phyloP scores from a whole-genome alignment of 495 filamentous ascomycete species.

The Penicillium dipodomyicola region DNA sequence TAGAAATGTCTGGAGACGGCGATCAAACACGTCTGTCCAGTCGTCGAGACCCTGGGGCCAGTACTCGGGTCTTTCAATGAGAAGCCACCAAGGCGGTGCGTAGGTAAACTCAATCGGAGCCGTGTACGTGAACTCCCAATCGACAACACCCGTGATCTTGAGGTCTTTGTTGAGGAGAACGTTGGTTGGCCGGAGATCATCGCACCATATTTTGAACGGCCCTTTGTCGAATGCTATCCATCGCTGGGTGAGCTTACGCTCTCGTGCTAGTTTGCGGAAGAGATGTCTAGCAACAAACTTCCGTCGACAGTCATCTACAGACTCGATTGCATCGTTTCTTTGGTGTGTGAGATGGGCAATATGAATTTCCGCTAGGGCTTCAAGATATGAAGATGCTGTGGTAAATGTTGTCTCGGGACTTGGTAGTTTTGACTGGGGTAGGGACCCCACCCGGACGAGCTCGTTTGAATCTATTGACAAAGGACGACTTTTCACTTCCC shows the following conservation, averaged over 20 bases:
- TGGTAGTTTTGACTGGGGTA: slow-evolving; percentile 32
- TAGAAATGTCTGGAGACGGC: background rate
- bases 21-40: background rate
- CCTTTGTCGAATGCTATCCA: slow-evolving; percentile 12
- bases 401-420: slow-evolving; percentile 29
- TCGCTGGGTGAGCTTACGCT: slow-evolving; percentile 16
- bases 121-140: slow-evolving; percentile 21
- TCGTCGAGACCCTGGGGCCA: background rate
- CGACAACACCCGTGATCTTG: slow-evolving; percentile 8
- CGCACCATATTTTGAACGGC: slow-evolving; percentile 33
- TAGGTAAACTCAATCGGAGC: slow-evolving; percentile 17
- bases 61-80: slow-evolving; percentile 13
- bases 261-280: slow-evolving; percentile 30
- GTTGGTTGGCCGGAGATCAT: slow-evolving; percentile 32
- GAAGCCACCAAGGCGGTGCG: slow-evolving; percentile 17
- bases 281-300: slow-evolving; percentile 42
- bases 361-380: background rate
- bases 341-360: background rate
- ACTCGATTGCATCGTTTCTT: slow-evolving; percentile 17
- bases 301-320: slow-evolving; percentile 36
- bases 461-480: slow-evolving; percentile 33
- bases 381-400: background rate
- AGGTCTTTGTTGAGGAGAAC: slow-evolving; percentile 22
- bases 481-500: slow-evolving; percentile 22
- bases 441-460: slow-evolving; percentile 28